A percentile compares a stretch with the other conserved stretches of the same genome.
These are phyloP conservation scores for Tylopilus felleus DNA, from an alignment of 768 basidiomycete species.

Conservation along the genomic window DNA sequence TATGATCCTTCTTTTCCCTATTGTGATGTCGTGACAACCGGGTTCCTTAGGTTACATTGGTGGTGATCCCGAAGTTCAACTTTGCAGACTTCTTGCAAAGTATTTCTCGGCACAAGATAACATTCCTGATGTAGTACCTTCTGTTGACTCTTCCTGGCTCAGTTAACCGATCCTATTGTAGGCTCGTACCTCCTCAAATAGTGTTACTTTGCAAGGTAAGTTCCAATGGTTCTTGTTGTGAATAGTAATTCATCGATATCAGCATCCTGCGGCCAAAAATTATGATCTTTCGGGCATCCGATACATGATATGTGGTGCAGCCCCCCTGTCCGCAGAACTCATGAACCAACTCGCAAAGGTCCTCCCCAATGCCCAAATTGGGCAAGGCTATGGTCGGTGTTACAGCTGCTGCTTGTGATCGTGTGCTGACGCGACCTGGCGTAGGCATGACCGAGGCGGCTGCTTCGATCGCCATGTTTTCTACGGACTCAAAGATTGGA, in stretches of 20 bases:
- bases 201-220: conserved; percentile 64
- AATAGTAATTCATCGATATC: background rate
- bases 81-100: conserved; percentile 60
- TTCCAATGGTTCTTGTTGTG: background rate
- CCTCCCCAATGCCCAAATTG: conserved; percentile 58
- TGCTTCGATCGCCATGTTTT: conserved; percentile 49
- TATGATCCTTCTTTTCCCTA: conserved; percentile 23
- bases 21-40: background rate
- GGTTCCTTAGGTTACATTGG: conserved; percentile 46
- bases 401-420: background rate
- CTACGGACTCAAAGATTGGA: conserved; percentile 46
- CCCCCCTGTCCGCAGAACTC: conserved; percentile 59
- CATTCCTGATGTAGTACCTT: conserved; percentile 47
- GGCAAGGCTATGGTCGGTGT: conserved; percentile 58
- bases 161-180: conserved; percentile 19
- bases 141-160: background rate
- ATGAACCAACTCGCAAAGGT: conserved; percentile 42
- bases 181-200: conserved; percentile 64
- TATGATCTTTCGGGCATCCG: conserved; percentile 52
- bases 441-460: conserved; percentile 67
- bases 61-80: conserved; percentile 61
- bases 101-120: conserved; percentile 55
- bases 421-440: background rate
- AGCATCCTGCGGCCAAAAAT: conserved; percentile 52
- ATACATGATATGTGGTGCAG: conserved; percentile 56